Base-by-base conservation (phyloP, 352 stramenopile genomes). In the Phytophthora colocasiae region DNA sequence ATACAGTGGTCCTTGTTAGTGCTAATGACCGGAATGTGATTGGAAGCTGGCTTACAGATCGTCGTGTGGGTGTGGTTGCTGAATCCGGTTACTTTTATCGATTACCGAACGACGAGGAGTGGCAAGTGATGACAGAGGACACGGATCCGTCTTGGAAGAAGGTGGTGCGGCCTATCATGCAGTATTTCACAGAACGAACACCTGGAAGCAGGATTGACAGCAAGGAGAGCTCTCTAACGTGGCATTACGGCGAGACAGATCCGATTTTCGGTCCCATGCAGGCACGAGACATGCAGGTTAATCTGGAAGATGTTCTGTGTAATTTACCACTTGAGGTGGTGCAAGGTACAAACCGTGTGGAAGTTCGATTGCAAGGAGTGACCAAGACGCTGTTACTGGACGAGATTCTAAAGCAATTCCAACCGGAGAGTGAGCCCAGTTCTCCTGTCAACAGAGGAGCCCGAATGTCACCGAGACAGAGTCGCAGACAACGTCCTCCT, bases 211-310 rank as follows among this genome's bases (percentile, higher is more conserved):
- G 77, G 46, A 89, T 91, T 41, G 80, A 91, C 39, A 80, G 69
- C 46, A 89, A 85, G 47, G 80, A 91, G 49, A 85, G 75, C 46
- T 87, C 80, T 11, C 50, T 91, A 10, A 76, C 78, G n/a, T 90
- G 81, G 81, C 77, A 87, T 50, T 89, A 92, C 66, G 81, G 81
- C 8, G 82, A 92, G 27, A 89, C 84, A 6, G 85, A 94, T 53
- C 77, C 82, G 11, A 89, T 89, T 51, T 90, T 92, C 71, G 85
- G 85, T 0, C 77, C 83, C 7, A 93, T 91, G 87, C 87, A 96
- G 57, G 87, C 85, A 2, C 87, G 88, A 17, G 87, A 96, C 55
- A 96, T 96, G 87, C 87, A 94, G 63, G 86, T 96, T 15, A 89
- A 96, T 52, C 66, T 96, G 57, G 87, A 96, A 73, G 87, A 96